A percentile compares a stretch with the other conserved stretches of the same genome.
Evolutionary conservation across 2,329 filamentous ascomycete genomes (phyloP).

Genomic region (Clonostachys solani): DNA sequence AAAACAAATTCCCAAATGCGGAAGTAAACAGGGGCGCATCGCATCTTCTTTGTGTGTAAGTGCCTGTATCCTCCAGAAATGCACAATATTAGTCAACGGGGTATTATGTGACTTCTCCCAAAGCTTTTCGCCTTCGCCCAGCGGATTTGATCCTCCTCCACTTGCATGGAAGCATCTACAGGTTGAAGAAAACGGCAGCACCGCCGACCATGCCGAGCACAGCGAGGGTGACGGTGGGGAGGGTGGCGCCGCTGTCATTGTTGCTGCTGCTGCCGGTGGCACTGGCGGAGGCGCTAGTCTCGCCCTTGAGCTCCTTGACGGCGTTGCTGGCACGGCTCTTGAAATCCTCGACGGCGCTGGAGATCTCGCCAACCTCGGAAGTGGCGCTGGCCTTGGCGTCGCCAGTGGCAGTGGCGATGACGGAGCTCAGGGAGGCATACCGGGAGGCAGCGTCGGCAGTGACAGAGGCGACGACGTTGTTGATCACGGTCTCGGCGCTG

Average conservation of each 20-base stretch:
- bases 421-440: conserved; percentile 17
- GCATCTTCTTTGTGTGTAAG: too few species aligned
- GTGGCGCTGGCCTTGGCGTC: conserved; percentile 3
- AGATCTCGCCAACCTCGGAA: conserved; percentile 2
- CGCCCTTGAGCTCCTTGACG: conserved; percentile 8
- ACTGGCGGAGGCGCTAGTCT: conserved; percentile 6
- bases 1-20: too few species aligned
- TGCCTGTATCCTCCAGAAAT: too few species aligned
- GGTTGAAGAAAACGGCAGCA: conserved; percentile 36
- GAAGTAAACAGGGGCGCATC: too few species aligned
- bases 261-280: conserved; percentile 2
- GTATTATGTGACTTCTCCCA: too few species aligned
- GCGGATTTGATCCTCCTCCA: too few species aligned
- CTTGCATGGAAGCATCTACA: conserved; percentile 19
- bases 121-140: too few species aligned
- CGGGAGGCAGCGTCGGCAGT: conserved; percentile 1
- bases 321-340: conserved; percentile 9
- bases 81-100: too few species aligned
- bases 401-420: conserved; percentile 14
- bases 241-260: conserved; percentile 20
- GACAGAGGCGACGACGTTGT: conserved; percentile 6
- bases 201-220: conserved; percentile 42
- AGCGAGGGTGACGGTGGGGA: conserved; percentile 35
- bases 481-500: conserved; percentile 5
- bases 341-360: conserved; percentile 7